Evolutionary conservation across 164 flowering plant genomes (phyloP).

Genomic region (Vitis rotundifolia): DNA sequence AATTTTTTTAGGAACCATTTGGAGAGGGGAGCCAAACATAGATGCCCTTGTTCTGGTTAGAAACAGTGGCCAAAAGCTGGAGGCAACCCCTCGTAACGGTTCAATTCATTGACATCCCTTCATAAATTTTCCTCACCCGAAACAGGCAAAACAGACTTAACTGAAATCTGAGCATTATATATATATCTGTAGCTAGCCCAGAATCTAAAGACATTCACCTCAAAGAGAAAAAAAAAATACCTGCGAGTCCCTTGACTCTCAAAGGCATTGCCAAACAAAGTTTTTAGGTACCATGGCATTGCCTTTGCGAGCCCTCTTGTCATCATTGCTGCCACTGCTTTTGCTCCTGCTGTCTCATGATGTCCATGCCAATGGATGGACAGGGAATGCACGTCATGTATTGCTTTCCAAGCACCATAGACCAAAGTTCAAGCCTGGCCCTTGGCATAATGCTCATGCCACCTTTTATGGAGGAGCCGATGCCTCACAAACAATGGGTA

Average conservation of each 20-base stretch:
- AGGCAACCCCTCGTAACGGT: background rate
- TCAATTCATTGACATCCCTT: constrained; percentile 2
- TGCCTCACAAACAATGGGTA: constrained; percentile 54
- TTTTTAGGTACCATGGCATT: constrained; percentile 12
- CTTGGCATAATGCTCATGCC: constrained; percentile 58
- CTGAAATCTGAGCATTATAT: constrained; percentile 4
- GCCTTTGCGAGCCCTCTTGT: constrained; percentile 13
- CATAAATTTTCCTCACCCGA: background rate
- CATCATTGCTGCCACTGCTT: constrained; percentile 10
- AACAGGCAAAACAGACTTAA: constrained; percentile 1
- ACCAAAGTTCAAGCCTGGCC: constrained; percentile 48
- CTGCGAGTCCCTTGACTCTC: background rate
- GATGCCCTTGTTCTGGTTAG: background rate
- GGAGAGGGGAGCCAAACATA: constrained; percentile 4
- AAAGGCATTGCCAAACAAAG: constrained; percentile 2
- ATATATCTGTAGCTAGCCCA: background rate
- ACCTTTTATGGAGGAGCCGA: constrained; percentile 65
- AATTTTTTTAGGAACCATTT: background rate
- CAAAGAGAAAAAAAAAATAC: background rate
- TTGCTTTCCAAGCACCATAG: constrained; percentile 16
- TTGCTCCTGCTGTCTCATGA: constrained; percentile 8
- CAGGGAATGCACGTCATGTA: background rate
- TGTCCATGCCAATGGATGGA: constrained; percentile 4
- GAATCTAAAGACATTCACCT: background rate
- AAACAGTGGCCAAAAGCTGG: constrained; percentile 6